These are phyloP conservation scores for Samsoniella hepiali DNA, from an alignment of 2,329 filamentous ascomycete genomes.

Conservation along the genomic window DNA sequence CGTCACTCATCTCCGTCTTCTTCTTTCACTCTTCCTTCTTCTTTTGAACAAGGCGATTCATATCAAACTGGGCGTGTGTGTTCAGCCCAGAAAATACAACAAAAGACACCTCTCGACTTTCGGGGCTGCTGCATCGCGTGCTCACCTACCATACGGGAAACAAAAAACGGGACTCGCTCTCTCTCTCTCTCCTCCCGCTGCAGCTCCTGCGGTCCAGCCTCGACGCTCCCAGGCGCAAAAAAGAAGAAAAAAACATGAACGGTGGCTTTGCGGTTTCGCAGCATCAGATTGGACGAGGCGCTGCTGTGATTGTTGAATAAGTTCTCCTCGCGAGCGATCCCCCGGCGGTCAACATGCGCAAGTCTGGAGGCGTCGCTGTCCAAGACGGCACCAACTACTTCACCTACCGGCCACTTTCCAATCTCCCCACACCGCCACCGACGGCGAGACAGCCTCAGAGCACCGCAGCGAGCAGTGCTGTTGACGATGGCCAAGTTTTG, in stretches of 20 bases:
- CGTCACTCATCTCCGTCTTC: too few species aligned
- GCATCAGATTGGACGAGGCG: constrained; percentile 13
- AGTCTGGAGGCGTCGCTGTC: constrained; percentile 23
- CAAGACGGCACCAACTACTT: constrained; percentile 53
- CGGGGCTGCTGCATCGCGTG: constrained; percentile 11
- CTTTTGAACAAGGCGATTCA: neutral
- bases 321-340: too few species aligned
- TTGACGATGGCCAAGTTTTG: constrained; percentile 45
- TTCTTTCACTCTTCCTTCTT: neutral
- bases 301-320: constrained; percentile 1
- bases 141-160: constrained; percentile 1
- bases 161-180: neutral
- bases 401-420: constrained; percentile 65
- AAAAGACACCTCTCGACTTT: neutral
- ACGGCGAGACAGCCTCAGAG: constrained; percentile 47
- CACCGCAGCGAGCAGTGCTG: constrained; percentile 22
- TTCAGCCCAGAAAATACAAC: neutral
- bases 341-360: constrained; percentile 19
- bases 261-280: neutral
- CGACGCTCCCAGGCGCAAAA: constrained; percentile 1
- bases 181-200: neutral
- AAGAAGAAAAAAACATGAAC: constrained; percentile 16
- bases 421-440: constrained; percentile 63
- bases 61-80: neutral
- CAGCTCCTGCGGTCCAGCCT: neutral